Evolutionary conservation across 495 filamentous ascomycete genomes (phyloP).

Genomic region (Daldinia childiae): DNA sequence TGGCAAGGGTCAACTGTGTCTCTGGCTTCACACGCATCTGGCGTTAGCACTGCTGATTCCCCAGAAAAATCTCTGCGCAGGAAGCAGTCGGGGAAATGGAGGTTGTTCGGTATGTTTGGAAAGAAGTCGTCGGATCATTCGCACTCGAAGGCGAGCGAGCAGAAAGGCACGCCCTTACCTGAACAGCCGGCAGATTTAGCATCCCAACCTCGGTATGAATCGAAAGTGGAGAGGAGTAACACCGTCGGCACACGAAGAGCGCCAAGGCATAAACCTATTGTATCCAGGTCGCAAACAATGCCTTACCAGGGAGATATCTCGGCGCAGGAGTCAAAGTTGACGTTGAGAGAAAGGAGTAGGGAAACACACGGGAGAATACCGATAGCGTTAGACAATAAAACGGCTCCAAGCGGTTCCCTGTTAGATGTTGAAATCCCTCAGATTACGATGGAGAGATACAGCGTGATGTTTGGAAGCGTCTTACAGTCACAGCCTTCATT

Average conservation of each 20-base stretch:
- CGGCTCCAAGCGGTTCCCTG: conserved; percentile 37
- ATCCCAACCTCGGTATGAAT: conserved; percentile 12
- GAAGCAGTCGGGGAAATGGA: conserved; percentile 60
- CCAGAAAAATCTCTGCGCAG: conserved; percentile 54
- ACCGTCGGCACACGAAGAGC: conserved; percentile 46
- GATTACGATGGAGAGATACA: conserved; percentile 86
- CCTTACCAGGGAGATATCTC: conserved; percentile 32
- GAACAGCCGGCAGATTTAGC: conserved; percentile 18
- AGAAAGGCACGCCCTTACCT: conserved; percentile 18
- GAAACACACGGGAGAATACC: conserved; percentile 34
- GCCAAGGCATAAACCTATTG: conserved; percentile 51
- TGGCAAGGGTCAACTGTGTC: conserved; percentile 17
- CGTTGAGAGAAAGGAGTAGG: conserved; percentile 10
- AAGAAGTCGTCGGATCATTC: conserved; percentile 49
- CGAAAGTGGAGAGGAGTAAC: conserved; percentile 48
- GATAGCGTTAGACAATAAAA: conserved; percentile 24
- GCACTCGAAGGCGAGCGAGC: conserved; percentile 27
- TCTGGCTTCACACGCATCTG: conserved; percentile 40
- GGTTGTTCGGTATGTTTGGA: conserved; percentile 61
- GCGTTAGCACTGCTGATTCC: conserved; percentile 38
- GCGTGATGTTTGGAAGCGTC: conserved; percentile 90
- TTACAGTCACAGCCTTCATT: conserved; percentile 65
- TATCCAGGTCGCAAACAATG: conserved; percentile 52
- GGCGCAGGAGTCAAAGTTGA: conserved; percentile 21
- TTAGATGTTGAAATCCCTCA: conserved; percentile 84